Conservation (phyloP, 176 grass and related monocot species). For the Ananas comosus region DNA sequence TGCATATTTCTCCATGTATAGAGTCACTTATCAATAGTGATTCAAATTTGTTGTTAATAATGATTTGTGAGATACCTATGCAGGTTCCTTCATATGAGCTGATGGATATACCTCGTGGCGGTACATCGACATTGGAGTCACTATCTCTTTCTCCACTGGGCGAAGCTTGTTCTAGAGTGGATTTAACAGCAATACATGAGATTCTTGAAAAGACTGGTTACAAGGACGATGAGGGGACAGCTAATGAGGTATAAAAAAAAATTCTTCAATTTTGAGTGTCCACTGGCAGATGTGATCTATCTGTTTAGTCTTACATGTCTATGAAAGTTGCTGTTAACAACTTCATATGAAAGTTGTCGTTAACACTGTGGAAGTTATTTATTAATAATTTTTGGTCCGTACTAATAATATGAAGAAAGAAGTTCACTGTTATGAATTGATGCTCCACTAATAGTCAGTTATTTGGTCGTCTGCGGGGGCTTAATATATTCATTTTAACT, state of each 20-base stretch:
- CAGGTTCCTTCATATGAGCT: conserved; percentile 80
- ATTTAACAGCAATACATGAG: conserved; percentile 98
- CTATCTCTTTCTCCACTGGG: conserved; percentile 81
- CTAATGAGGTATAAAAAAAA: conserved; percentile 69
- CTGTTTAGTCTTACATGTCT: no score
- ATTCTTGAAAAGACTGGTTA: conserved; percentile 85
- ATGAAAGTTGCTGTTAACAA: no score
- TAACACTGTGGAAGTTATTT: conserved; percentile 9
- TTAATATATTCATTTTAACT: no score
- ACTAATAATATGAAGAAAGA: no score
- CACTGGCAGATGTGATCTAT: background rate
- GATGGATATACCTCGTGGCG: conserved; percentile 67
- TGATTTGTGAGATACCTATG: conserved; percentile 21
- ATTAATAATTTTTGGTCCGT: background rate
- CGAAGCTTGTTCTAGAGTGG: conserved; percentile 91
- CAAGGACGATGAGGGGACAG: conserved; percentile 92
- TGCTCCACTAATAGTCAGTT: no score
- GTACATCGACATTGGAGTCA: conserved; percentile 61
- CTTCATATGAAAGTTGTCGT: no score
- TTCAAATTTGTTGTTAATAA: no score
- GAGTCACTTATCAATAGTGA: no score
- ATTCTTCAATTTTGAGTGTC: background rate
- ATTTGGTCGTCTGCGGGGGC: no score
- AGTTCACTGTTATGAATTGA: no score
- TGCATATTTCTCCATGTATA: no score